Base-by-base conservation (phyloP, 306 rosid genomes). In the Phaseolus lunatus region DNA sequence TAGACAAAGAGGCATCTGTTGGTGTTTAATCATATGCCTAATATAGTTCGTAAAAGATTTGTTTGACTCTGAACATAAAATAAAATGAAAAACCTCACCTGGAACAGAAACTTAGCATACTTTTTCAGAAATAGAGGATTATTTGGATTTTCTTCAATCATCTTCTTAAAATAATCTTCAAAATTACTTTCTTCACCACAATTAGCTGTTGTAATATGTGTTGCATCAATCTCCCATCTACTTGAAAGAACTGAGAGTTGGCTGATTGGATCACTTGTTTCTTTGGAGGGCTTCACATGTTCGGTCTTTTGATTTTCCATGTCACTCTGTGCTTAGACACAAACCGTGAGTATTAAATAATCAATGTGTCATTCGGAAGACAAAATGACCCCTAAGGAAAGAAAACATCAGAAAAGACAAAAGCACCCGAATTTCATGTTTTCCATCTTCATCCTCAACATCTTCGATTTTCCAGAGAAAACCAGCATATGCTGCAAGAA, bases 381-480 rank as follows among this genome's bases (percentile, higher is more conserved):
- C 20, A 50, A 16, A 20, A 27, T 4, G 2, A 5, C 45, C 23
- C 19, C 20, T 15, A 44, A 35, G 7, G 13, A 31, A n/a, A 19
- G 66, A 22, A 47, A 22, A 67, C 35, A 6, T 59, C 43, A 71
- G 74, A 43, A 56, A 75, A 9, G 31, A 39, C 72, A 56, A 48
- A 43, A 52, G 27, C 80, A 90, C 96, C 94, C 79, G 76, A 77
- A 70, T 74, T 63, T 76, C 75, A 65, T 19, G 45, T 7, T 78
- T 78, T 83, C 57, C 88, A 57, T 57, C 72, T 37, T 80, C 86
- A 18, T 86, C 83, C 22, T 78, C 82, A 10, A 56, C 82, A 12
- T 85, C 85, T 56, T 87, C 89, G 58, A 80, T 72, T 83, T 87
- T 93, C 97, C 97, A 95, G 26, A 92, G 97, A 86, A 95, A 92